Base-by-base conservation (phyloP, 768 basidiomycete genomes). In the Mycena latifolia region DNA sequence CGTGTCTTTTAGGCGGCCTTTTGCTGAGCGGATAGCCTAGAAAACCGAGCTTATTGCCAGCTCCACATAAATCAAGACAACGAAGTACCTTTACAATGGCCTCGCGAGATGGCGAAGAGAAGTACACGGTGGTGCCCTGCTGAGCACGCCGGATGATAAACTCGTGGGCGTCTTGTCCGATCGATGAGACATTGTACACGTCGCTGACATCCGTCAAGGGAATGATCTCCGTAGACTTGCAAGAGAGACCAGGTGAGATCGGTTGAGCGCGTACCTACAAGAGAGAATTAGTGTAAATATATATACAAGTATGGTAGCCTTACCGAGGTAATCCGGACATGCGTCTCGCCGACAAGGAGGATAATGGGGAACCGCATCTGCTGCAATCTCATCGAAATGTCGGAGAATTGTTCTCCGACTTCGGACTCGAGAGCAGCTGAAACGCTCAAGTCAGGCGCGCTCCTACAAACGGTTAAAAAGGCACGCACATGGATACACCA, bases 211-310 rank as follows among this genome's bases (percentile, higher is more conserved):
- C 95, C 5, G 85, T 78, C 27, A 96, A 78, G 8, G 88, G 85
- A 58, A 96, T 89, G 58, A 97, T 88, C 71, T 98, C 95, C 1
- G 91, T 92, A 3, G 92, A 88, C 78, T 89, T 88, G 78, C 92
- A 92, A 12, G 88, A 84, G 54, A 94, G 77, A 0, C 82, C 79
- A 2, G 91, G 86, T 5, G 90, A 91, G 47, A 96, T 86, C 10
- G 87, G 82, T 70, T 87, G 85, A n/a, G 93, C 87, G 73, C 91
- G 92, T 69, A 87, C 83, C 89, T 92, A 69, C 27, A 53, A 22
- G 46, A 58, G 24, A 24, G 15, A 29, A 4, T 56, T n/a, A 45
- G 41, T 2, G 2, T 5, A 11, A 25, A 35, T n/a, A 54, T 12
- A 5, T 24, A 43, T 8, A 39, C 5, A 12, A 39, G 25, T 37